phyloP scores from a whole-genome alignment of 805 yeast genomes.

The Nakazawaea ambrosiae region DNA sequence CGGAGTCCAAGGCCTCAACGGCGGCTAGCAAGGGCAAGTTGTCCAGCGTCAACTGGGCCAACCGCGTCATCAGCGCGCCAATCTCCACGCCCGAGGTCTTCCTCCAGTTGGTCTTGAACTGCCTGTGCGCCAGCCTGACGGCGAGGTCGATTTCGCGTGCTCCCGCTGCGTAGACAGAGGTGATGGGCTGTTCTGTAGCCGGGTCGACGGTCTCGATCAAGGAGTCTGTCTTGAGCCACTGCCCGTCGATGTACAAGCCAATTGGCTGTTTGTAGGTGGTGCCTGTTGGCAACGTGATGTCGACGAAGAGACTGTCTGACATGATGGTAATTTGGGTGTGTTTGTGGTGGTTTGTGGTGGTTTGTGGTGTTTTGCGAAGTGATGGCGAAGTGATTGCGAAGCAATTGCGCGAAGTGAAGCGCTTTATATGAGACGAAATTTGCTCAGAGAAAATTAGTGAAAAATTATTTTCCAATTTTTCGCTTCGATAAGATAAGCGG shows the following conservation, averaged over 20 bases:
- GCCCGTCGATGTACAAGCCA: constrained; percentile 57
- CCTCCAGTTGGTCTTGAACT: constrained; percentile 40
- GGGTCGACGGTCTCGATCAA: constrained; percentile 41
- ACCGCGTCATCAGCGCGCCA: constrained; percentile 32
- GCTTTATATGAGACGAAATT: no score
- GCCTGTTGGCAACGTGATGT: constrained; percentile 35
- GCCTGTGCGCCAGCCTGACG: constrained; percentile 40
- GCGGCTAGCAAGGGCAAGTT: constrained; percentile 41
- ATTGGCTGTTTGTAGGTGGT: constrained; percentile 44
- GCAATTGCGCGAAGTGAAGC: no score
- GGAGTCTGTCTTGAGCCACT: constrained; percentile 35
- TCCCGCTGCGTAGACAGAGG: constrained; percentile 39
- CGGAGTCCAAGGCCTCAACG: constrained; percentile 50
- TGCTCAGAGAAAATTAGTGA: no score
- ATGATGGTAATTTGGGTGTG: no score
- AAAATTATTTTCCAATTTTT: no score
- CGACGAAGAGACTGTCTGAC: constrained; percentile 7
- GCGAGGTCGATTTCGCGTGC: constrained; percentile 43
- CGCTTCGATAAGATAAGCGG: no score
- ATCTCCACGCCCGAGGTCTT: constrained; percentile 35
- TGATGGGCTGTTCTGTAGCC: constrained; percentile 39
- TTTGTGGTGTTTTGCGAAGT: no score
- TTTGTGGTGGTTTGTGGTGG: no score
- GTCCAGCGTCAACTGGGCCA: constrained; percentile 45
- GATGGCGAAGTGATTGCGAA: no score